Evolutionary conservation across 2,329 filamentous ascomycete species (phyloP).

Genomic region (Fusarium cyanostomum): DNA sequence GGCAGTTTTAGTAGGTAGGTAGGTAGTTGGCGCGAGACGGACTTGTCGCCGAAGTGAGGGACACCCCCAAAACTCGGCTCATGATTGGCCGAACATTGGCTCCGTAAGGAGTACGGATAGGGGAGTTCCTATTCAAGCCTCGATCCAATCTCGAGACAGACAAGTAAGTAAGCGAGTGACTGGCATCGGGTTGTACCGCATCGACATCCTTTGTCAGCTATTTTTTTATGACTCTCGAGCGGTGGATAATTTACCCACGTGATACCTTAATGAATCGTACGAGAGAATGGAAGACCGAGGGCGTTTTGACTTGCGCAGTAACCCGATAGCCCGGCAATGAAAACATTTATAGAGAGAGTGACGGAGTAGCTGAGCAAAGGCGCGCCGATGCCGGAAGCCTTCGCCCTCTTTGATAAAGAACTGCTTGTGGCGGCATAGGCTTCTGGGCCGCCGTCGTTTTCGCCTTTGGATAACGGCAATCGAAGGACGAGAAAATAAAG

Average conservation of each 20-base stretch:
- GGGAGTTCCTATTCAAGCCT: no score
- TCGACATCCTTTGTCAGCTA: not conserved
- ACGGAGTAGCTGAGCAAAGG: not conserved
- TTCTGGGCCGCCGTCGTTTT: not conserved
- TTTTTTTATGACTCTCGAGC: slow-evolving; percentile 6
- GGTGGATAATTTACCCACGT: no score
- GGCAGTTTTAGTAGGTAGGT: no score
- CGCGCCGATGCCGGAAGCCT: not conserved
- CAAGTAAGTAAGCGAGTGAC: not conserved
- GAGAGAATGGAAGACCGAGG: slow-evolving; percentile 24
- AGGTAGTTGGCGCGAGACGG: not conserved
- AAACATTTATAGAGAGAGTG: not conserved
- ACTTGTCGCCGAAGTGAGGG: not conserved
- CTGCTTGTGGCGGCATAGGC: no score
- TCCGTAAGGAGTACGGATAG: not conserved
- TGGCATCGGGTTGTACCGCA: slow-evolving; percentile 1
- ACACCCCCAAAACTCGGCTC: not conserved
- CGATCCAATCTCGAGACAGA: no score
- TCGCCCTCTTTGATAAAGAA: not conserved
- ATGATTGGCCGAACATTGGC: not conserved
- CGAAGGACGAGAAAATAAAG: not conserved
- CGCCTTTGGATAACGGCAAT: slow-evolving; percentile 1
- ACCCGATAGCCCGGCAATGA: not conserved
- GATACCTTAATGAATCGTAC: slow-evolving; percentile 33
- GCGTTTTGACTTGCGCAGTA: slow-evolving; percentile 7